Evolutionary conservation across 2,329 filamentous ascomycete genomes (phyloP).

Genomic region (Lachnellula arida): DNA sequence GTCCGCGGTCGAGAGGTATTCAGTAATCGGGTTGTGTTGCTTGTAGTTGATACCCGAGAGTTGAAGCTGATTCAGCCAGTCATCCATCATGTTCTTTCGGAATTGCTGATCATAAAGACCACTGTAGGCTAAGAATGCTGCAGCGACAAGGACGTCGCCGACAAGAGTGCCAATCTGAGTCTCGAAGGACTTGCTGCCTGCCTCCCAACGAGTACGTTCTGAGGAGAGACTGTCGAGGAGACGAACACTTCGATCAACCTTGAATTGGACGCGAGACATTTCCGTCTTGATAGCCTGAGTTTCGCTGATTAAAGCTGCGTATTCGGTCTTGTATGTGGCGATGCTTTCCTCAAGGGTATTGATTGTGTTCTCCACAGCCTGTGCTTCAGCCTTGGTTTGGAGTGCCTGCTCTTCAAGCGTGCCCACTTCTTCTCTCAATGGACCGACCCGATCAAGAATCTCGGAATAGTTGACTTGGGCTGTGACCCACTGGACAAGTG

Average conservation of each 20-base stretch:
- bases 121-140: constrained; percentile 93
- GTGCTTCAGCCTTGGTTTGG: constrained; percentile 88
- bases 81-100: constrained; percentile 94
- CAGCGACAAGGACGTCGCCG: constrained; percentile 92
- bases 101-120: constrained; percentile 98
- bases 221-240: constrained; percentile 93
- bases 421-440: constrained; percentile 82
- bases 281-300: constrained; percentile 96
- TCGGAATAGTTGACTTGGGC: constrained; percentile 98
- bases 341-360: constrained; percentile 82
- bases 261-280: constrained; percentile 95
- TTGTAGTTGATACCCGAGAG: constrained; percentile 94
- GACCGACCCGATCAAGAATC: constrained; percentile 90
- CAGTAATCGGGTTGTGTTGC: constrained; percentile 86
- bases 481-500: constrained; percentile 92
- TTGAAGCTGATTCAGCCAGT: constrained; percentile 91
- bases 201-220: constrained; percentile 90
- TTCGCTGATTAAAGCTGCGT: constrained; percentile 92
- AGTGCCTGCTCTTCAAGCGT: constrained; percentile 83
- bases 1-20: constrained; percentile 94
- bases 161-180: constrained; percentile 96
- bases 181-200: constrained; percentile 96
- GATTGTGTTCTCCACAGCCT: constrained; percentile 86
- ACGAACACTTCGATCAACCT: constrained; percentile 93
- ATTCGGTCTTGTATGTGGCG: constrained; percentile 91